A percentile compares a stretch with the other conserved stretches of the same genome.
Conservation (phyloP, 257 asterid genomes). For the Craterostigma plantagineum region DNA sequence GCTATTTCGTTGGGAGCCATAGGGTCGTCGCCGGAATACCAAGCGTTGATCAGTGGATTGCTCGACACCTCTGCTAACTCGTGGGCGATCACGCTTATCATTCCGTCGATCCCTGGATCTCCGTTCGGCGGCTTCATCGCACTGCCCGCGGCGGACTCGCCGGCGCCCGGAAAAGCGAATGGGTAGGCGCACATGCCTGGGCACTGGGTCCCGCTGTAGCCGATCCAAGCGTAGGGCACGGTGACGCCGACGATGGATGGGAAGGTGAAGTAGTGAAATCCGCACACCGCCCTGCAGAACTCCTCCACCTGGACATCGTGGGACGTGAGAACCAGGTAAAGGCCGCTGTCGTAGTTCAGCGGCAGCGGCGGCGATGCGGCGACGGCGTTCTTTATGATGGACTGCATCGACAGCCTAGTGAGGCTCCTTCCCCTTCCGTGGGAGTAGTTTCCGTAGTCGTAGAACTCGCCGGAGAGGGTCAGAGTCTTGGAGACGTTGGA, state of each 20-base stretch:
- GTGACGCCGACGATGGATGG: constrained; percentile 50
- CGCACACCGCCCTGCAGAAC: constrained; percentile 66
- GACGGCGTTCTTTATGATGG: constrained; percentile 28
- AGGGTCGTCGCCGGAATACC: constrained; percentile 69
- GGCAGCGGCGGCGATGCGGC: constrained; percentile 16
- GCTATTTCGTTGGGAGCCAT: constrained; percentile 60
- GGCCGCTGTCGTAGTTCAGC: constrained; percentile 25
- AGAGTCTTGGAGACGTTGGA: constrained; percentile 25
- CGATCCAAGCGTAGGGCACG: constrained; percentile 63
- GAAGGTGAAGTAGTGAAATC: constrained; percentile 64
- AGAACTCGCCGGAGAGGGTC: constrained; percentile 28
- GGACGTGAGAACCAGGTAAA: constrained; percentile 43
- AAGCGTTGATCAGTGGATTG: constrained; percentile 55
- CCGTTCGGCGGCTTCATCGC: constrained; percentile 50
- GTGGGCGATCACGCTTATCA: constrained; percentile 75
- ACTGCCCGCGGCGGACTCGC: constrained; percentile 16
- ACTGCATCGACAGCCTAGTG: constrained; percentile 40
- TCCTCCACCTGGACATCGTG: constrained; percentile 46
- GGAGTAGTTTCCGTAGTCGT: constrained; percentile 32
- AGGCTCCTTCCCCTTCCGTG: constrained; percentile 25
- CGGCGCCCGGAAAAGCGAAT: constrained; percentile 36
- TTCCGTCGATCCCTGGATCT: constrained; percentile 50
- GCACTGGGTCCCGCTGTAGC: constrained; percentile 53
- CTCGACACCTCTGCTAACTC: constrained; percentile 63
- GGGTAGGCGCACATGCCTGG: constrained; percentile 68